Conservation (phyloP, 1,284 basidiomycete genomes). For the Tilletia walkeri region DNA sequence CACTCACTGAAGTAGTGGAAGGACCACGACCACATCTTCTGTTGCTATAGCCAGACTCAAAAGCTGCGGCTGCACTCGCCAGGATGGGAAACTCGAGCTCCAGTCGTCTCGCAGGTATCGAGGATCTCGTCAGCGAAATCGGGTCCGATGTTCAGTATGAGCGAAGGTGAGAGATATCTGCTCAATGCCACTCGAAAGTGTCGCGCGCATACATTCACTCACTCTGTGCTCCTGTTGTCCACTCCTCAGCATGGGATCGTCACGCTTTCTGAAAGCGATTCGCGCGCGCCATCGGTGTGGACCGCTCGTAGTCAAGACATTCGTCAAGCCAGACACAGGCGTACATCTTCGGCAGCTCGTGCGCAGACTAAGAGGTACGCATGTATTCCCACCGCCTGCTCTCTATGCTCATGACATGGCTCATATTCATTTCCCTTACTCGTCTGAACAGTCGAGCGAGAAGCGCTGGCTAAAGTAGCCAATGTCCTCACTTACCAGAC, state of each 20-base stretch:
- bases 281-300: constrained; percentile 72
- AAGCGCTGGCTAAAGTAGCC: constrained; percentile 76
- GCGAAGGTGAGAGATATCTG: constrained; percentile 29
- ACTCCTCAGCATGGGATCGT: constrained; percentile 72
- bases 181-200: neutral
- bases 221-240: neutral
- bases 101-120: constrained; percentile 37
- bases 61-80: neutral
- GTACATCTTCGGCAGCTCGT: constrained; percentile 69
- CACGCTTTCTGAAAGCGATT: constrained; percentile 91
- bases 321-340: constrained; percentile 75
- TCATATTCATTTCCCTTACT: neutral
- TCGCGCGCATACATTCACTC: neutral
- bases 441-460: constrained; percentile 64
- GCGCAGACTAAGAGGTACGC: constrained; percentile 67
- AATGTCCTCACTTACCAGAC: constrained; percentile 88
- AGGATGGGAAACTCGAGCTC: constrained; percentile 42
- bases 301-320: constrained; percentile 74
- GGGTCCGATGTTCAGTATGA: constrained; percentile 51
- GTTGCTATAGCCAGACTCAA: neutral
- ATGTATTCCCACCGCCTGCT: neutral
- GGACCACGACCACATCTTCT: neutral
- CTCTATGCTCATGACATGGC: no score
- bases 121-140: constrained; percentile 43
- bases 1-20: neutral